Evolutionary conservation across 192 early-diverging fungal genomes (phyloP).

Genomic region (Irineochytrium annulatum): DNA sequence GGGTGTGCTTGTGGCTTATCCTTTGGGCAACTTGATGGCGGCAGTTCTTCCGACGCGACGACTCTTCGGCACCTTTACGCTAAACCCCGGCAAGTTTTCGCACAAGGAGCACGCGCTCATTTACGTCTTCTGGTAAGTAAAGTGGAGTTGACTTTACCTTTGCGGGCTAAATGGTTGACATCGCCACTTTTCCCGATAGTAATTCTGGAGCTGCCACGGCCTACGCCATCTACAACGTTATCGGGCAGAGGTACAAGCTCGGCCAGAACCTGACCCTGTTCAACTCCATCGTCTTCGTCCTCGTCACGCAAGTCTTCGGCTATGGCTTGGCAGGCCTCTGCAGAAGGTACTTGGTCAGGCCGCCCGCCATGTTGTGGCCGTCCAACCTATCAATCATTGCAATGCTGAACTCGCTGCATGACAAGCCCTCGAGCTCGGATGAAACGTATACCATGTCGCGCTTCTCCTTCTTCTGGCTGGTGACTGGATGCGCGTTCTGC

Average conservation of each 20-base stretch:
- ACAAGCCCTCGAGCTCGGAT: not conserved
- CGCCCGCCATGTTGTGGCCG: slow-evolving; percentile 84
- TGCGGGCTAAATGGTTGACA: too few species aligned
- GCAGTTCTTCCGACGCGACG: slow-evolving; percentile 50
- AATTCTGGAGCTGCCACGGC: not conserved
- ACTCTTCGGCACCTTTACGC: too few species aligned
- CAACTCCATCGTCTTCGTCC: slow-evolving; percentile 4
- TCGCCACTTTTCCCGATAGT: not conserved
- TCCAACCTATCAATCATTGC: slow-evolving; percentile 53
- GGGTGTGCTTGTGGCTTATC: slow-evolving; percentile 72
- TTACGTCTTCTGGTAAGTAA: too few species aligned
- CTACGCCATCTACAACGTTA: slow-evolving; percentile 1
- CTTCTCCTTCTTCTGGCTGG: slow-evolving; percentile 2
- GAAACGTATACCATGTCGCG: slow-evolving; percentile 12
- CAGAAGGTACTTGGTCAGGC: slow-evolving; percentile 78
- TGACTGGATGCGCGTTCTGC: too few species aligned
- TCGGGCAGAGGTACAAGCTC: slow-evolving; percentile 1
- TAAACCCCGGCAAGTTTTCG: slow-evolving; percentile 53
- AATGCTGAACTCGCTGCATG: slow-evolving; percentile 15
- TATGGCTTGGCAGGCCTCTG: slow-evolving; percentile 65
- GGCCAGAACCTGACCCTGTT: slow-evolving; percentile 6
- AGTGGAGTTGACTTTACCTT: too few species aligned
- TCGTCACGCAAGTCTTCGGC: slow-evolving; percentile 54
- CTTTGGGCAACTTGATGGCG: slow-evolving; percentile 61
- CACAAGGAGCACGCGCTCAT: slow-evolving; percentile 54